A percentile compares a stretch with the other conserved stretches of the same genome.
These are phyloP conservation scores for Diplodia sapinea DNA, from an alignment of 2,329 filamentous ascomycete genomes.

Conservation along the genomic window DNA sequence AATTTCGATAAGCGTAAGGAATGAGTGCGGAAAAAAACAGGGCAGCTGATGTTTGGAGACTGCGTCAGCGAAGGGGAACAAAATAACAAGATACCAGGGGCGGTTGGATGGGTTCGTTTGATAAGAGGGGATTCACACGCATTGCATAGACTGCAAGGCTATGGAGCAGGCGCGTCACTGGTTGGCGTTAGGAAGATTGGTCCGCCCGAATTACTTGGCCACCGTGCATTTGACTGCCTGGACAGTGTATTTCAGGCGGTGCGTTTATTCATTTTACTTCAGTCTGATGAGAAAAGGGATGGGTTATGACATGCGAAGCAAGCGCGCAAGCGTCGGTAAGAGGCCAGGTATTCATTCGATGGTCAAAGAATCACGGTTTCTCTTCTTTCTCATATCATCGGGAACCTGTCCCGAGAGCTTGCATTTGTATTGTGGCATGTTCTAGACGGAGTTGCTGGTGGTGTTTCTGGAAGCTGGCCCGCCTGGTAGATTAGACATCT, in stretches of 20 bases:
- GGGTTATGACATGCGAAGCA: not conserved
- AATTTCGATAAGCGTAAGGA: slow-evolving; percentile 30
- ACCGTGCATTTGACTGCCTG: not conserved
- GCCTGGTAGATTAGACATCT: slow-evolving; percentile 2
- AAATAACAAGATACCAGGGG: slow-evolving; percentile 8
- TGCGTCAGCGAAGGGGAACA: not conserved
- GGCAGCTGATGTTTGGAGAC: not conserved
- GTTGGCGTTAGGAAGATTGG: slow-evolving; percentile 3
- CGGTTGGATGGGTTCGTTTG: not conserved
- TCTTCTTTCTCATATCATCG: not conserved
- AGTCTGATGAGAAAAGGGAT: not conserved
- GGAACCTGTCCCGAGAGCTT: not conserved
- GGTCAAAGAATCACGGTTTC: not conserved
- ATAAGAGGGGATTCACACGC: not conserved
- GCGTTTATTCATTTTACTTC: not conserved
- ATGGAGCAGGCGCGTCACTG: slow-evolving; percentile 19
- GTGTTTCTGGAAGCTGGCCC: not conserved
- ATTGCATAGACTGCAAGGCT: not conserved
- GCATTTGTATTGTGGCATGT: not conserved
- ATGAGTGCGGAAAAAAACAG: not conserved
- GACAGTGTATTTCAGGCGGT: not conserved
- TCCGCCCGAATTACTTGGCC: not conserved
- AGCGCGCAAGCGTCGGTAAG: slow-evolving; percentile 13
- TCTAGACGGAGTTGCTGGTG: not conserved
- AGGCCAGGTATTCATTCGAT: slow-evolving; percentile 9